Base-by-base conservation (phyloP, 2,329 filamentous ascomycete species). In the Diplodia mutila region DNA sequence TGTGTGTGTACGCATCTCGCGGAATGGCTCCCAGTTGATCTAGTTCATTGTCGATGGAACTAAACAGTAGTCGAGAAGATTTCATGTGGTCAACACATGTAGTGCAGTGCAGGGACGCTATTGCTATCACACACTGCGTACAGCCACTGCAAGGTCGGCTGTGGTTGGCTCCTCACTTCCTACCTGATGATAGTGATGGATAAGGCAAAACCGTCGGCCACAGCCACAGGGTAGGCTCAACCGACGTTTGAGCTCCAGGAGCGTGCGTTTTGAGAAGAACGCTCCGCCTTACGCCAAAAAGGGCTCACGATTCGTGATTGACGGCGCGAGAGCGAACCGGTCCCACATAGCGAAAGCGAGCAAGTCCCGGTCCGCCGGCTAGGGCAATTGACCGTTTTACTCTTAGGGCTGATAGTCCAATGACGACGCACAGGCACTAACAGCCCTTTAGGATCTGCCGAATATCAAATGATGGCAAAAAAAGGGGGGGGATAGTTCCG, bases 1-100 rank as follows among this genome's bases (percentile, higher is more conserved):
- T 42, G 39, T 18, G 16, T 18, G 39, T 42, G 16, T 16, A 18
- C 51, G 8, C 18, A 25, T n/a, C 37, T 61, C 39, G 55, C 55
- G 55, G 29, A 61, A 61, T 61, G 29, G 18, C 23, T 48, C 55
- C 55, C 4, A 29, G 18, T 61, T 25, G 21, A 61, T 61, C 39
- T 18, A 48, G 39, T 9, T 37, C 34, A 9, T 37, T 37, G 3
- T 37, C 29, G 29, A 32, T 8, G 29, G 29, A 32, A n/a, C 9
- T 6, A 8, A 32, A 32, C 5, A 32, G 29, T 8, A 32, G 6
- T 32, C 29, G 9, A 6, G 29, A 32, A 32, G 29, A 32, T 8
- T 32, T 8, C 9, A 32, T 8, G 34, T 37, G 34, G 34, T 11
- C 34, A 11, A 37, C 34, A 3, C 9, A 32, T 32, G 29, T 32